Base-by-base conservation (phyloP, 2,329 filamentous ascomycete genomes). In the Colletotrichum sp. region DNA sequence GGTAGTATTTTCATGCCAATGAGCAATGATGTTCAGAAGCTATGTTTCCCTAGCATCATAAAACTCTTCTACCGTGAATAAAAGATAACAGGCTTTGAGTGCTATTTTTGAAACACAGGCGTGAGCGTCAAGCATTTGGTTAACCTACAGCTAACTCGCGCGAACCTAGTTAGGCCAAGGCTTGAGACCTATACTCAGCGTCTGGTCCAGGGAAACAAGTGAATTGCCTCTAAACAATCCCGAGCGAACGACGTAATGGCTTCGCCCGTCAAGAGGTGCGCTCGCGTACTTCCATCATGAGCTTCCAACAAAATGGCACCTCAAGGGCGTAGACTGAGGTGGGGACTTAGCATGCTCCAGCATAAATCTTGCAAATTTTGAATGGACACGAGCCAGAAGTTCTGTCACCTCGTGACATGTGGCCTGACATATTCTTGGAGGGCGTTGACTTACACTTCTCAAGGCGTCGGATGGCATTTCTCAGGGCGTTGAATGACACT, bases 201-300 rank as follows among this genome's bases (percentile, higher is more conserved):
- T 1, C 5, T 18, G 18, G 8, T 8, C 39, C 16, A 10, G 16
- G 8, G 8, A 18, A 39, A 18, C 36, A 44, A 44, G 18, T 44
- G 2, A n/a, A n/a, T 6, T n/a, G 6, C 16, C 8, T 2, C 39
- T 2, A 10, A 44, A 44, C 1, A 44, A 6, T 1, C 16, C 4
- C 9, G 16, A 44, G 39, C 18, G 2, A 44, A 2, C 39, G 39
- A 44, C 39, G 18, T n/a, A 8, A n/a, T 44, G 16, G 16, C 18
- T 44, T 44, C 18, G 16, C 8, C 5, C 39, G 5, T 44, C 16
- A n/a, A 10, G 18, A 44, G 8, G 8, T 44, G 39, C 18, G 39
- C 39, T 10, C 18, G 39, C 18, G 18, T n/a, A 44, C 18, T 44
- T n/a, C 39, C 39, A 10, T 12, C 18, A 10, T 6, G 18, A n/a